Evolutionary conservation across 2,329 filamentous ascomycete species (phyloP), one percentile per base, ranked within the genome.

Genomic region (Fusarium subglutinans): DNA sequence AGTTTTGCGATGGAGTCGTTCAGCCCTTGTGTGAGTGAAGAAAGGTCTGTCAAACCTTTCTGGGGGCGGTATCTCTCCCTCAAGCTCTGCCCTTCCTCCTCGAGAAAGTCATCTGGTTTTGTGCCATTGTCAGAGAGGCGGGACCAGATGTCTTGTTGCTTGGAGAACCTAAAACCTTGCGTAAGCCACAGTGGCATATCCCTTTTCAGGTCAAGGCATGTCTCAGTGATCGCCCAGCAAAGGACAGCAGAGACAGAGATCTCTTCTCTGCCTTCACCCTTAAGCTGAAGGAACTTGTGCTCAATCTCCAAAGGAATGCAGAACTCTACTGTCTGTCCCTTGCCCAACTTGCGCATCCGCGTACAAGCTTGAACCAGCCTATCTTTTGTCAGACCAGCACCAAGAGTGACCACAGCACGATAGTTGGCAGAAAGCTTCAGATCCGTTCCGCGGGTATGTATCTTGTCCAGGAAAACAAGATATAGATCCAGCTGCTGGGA

Each of bases 371-470:
- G 92, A 0, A 91, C 89, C 0, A 94, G 78, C 20, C 87, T 83
- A 68, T 95, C 93, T 69, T 95, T 95, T 0, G 90, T 92, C 3
- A 94, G 73, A 8, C 84, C 83, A 0, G 90, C 85, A 0, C 92
- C 92, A 0, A 96, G 79, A 0, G 92, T 94, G 0, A 95, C 90
- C 0, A 90, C 90, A 0, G 92, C 93, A 1, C 89, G 83, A 72
- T 91, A 91, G 18, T 86, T 9, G 0, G 64, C 63, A 0, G 91
- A 92, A 1, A 94, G 80, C 40, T 87, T 88, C 2, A 95, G 77
- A 70, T 95, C 92, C 0, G 88, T 94, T 0, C 93, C 92, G 68
- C 92, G 81, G 0, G 92, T 93, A 69, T 95, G 92, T 0, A 88
- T 87, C 65, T 95, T 90, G 56, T 95, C 92, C 0, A 95, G 83